A percentile compares a stretch with the other conserved stretches of the same genome.
Evolutionary conservation across 1,284 basidiomycete genomes (phyloP).

Genomic region (Coniophora puteana): DNA sequence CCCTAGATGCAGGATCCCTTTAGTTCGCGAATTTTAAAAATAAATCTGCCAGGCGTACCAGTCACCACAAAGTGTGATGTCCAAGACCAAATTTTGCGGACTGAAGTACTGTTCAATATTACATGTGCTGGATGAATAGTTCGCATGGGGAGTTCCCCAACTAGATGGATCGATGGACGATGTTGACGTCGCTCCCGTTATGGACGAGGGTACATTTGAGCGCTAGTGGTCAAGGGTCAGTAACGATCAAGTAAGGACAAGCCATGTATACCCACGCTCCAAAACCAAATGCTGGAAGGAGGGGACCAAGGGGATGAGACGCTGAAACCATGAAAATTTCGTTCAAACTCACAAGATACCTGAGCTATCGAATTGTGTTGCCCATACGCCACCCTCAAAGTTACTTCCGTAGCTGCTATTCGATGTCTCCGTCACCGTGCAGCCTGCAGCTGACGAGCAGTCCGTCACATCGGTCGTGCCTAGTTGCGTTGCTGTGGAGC

Average conservation of each 20-base stretch:
- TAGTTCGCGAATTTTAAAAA: too few species aligned
- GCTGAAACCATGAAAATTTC: too few species aligned
- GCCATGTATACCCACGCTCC: conserved; percentile 48
- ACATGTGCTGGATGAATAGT: conserved; percentile 41
- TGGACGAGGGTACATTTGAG: conserved; percentile 38
- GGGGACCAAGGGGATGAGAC: conserved; percentile 6
- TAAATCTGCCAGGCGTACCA: conserved; percentile 29
- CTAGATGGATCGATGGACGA: conserved; percentile 44
- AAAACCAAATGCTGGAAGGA: conserved; percentile 66
- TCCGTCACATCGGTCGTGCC: conserved; percentile 34
- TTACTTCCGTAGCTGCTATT: conserved; percentile 54
- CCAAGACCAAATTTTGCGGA: conserved; percentile 49
- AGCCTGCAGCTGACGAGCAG: conserved; percentile 55
- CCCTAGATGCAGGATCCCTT: conserved; percentile 31
- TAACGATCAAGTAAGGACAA: conserved; percentile 1
- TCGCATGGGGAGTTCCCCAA: conserved; percentile 54
- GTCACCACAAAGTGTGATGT: conserved; percentile 56
- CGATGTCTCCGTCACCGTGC: conserved; percentile 56
- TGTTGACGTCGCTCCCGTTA: conserved; percentile 33
- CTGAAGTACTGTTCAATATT: conserved; percentile 47
- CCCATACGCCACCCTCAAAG: conserved; percentile 75
- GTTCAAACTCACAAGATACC: conserved; percentile 53
- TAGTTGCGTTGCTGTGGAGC: conserved; percentile 24
- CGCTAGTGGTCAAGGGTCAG: conserved; percentile 30
- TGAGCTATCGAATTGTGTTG: conserved; percentile 59